Conservation (phyloP, 2,329 filamentous ascomycete genomes). For the Colletotrichum sp. region DNA sequence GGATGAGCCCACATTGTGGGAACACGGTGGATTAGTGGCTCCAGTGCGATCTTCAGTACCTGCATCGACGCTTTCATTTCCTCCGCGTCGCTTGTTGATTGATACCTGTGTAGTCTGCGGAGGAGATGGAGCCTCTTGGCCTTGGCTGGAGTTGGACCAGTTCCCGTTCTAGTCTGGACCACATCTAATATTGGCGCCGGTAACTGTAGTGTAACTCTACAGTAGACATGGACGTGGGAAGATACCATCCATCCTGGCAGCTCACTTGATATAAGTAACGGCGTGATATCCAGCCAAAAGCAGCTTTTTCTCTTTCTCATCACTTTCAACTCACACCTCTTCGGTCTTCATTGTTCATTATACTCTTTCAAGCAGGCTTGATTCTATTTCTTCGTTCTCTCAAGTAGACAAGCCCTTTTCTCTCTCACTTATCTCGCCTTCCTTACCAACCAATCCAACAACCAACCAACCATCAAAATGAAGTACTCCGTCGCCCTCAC, state of each 20-base stretch:
- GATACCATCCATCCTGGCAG: not conserved
- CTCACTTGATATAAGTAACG: constrained; percentile 16
- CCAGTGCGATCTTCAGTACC: constrained; percentile 16
- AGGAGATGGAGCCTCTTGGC: not conserved
- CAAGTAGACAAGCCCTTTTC: constrained; percentile 10
- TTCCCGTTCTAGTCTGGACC: not conserved
- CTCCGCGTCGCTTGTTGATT: constrained; percentile 21
- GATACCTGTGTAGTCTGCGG: not conserved
- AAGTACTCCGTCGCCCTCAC: constrained; percentile 12
- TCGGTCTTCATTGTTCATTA: not conserved
- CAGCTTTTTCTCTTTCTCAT: not conserved
- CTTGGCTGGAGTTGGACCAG: not conserved
- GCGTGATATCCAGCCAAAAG: not conserved
- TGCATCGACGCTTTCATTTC: constrained; percentile 20
- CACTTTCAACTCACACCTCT: not conserved
- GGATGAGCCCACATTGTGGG: constrained; percentile 1
- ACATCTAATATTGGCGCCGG: not conserved
- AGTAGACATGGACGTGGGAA: not conserved
- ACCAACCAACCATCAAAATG: constrained; percentile 1
- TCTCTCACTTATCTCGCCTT: not conserved
- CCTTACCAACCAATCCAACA: not conserved
- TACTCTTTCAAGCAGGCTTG: constrained; percentile 21
- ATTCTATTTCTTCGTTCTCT: constrained; percentile 7
- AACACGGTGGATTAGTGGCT: constrained; percentile 5
- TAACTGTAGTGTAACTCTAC: not conserved